Conservation (phyloP, 495 filamentous ascomycete genomes). For the Trichoderma reesei region DNA sequence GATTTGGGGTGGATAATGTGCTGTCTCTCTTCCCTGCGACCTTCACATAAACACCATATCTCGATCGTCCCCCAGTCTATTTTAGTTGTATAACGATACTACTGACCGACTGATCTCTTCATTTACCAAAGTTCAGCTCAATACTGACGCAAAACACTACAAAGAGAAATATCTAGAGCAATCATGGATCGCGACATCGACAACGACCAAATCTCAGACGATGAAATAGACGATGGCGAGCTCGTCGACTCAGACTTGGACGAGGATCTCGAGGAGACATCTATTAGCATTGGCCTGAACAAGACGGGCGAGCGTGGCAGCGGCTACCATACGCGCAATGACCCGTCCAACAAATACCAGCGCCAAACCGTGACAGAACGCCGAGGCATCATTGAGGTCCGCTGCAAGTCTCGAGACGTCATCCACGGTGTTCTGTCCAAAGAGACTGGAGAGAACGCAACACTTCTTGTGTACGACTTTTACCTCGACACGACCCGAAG, state of each 20-base stretch:
- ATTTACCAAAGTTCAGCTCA: neutral
- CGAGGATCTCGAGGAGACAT: neutral
- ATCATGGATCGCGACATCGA: neutral
- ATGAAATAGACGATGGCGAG: neutral
- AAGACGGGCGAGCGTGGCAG: conserved; percentile 14
- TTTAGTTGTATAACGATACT: too few species aligned
- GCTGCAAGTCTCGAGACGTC: conserved; percentile 15
- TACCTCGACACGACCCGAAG: conserved; percentile 13
- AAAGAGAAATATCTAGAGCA: neutral
- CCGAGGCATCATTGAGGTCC: conserved; percentile 17
- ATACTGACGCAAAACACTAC: neutral
- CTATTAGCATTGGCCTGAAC: conserved; percentile 10
- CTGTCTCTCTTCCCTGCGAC: too few species aligned
- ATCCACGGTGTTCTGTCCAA: conserved; percentile 17
- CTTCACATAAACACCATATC: neutral
- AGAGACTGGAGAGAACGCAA: conserved; percentile 9
- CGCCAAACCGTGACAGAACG: conserved; percentile 18
- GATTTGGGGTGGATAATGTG: too few species aligned
- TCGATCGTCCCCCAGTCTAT: neutral
- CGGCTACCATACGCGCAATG: conserved; percentile 18
- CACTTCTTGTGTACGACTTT: conserved; percentile 18
- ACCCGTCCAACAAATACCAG: conserved; percentile 17
- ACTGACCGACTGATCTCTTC: too few species aligned
- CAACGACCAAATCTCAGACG: neutral
- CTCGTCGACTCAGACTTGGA: neutral